Base-by-base conservation (phyloP, 2,329 filamentous ascomycete species). In the Calonectria pauciramosa region DNA sequence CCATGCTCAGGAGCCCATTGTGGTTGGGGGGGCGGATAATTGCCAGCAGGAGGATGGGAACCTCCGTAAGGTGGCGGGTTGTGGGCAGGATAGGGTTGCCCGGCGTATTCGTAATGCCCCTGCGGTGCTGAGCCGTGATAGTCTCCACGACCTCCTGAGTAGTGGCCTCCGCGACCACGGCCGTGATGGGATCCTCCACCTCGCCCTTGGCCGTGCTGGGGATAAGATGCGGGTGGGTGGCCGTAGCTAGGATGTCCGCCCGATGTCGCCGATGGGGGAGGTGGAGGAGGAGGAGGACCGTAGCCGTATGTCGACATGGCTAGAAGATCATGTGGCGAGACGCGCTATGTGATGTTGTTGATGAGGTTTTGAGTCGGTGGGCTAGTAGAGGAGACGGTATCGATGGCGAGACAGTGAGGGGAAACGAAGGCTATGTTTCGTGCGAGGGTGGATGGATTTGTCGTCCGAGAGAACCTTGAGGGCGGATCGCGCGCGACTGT, bases 261-360 rank as follows among this genome's bases (percentile, higher is more conserved):
- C 36, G 82, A 80, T 9, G 80, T 74, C 49, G 83, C 80, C 54
- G 60, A 65, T 49, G 81, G 87, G 18, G 88, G 85, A 41, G 89
- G 88, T 6, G 89, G 86, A 23, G 89, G 88, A 16, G 89, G 89
- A 70, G 89, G 88, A 28, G 88, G 89, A n/a, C 86, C 89, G 85
- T 90, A 91, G 68, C 87, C 88, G 84, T 91, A 90, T 38, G 83
- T 82, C 28, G 89, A 85, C 89, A 90, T 90, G 65, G 36, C 28
- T 65, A 66, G 20, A n/a, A 49, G 47, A 26, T 70, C 49, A 49
- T 70, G 28, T 28, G 64, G 69, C 6, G 14, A n/a, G 32, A 68
- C 5, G 68, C 38, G 44, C 23, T 32, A 13, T 41, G 34, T 32
- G 32, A 36, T 34, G 34, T 28, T 41, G n/a, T 30, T 36, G 34